phyloP scores from a whole-genome alignment of 768 basidiomycete species.

The Rhizopogon rudus region DNA sequence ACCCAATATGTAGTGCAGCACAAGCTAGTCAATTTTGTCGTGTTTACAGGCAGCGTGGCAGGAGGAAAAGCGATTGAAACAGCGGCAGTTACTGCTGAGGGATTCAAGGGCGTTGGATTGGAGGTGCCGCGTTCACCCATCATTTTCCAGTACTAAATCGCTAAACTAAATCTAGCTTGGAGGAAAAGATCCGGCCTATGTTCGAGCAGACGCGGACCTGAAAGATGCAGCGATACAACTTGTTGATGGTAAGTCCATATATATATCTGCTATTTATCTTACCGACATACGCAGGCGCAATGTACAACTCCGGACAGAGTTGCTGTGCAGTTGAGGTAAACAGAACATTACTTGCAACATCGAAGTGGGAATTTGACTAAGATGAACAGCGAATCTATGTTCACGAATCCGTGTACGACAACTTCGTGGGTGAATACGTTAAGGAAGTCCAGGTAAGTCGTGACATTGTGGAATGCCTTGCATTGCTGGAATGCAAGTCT shows the following conservation, averaged over 20 bases:
- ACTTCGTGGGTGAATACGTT: constrained; percentile 71
- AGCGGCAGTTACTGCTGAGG: constrained; percentile 56
- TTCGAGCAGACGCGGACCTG: constrained; percentile 80
- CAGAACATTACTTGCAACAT: not conserved
- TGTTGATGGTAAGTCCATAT: constrained; percentile 66
- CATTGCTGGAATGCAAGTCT: not conserved
- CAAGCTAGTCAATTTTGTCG: constrained; percentile 69
- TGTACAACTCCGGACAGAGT: constrained; percentile 98
- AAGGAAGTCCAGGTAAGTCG: constrained; percentile 62
- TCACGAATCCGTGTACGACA: constrained; percentile 75
- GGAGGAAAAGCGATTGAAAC: constrained; percentile 73
- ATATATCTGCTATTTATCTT: not conserved
- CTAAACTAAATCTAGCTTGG: constrained; percentile 55
- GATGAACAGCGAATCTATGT: constrained; percentile 81
- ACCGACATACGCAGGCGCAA: constrained; percentile 50
- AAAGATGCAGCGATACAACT: constrained; percentile 80
- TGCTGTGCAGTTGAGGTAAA: constrained; percentile 89
- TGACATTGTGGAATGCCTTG: not conserved
- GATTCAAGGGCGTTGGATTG: constrained; percentile 84
- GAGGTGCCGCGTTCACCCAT: constrained; percentile 50
- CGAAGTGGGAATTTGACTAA: not conserved
- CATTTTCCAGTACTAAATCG: constrained; percentile 3
- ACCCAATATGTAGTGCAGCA: constrained; percentile 60
- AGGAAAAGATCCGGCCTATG: constrained; percentile 97
- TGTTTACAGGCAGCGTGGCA: constrained; percentile 85